phyloP scores from a whole-genome alignment of 352 stramenopile genomes.

The Phytophthora colocasiae region DNA sequence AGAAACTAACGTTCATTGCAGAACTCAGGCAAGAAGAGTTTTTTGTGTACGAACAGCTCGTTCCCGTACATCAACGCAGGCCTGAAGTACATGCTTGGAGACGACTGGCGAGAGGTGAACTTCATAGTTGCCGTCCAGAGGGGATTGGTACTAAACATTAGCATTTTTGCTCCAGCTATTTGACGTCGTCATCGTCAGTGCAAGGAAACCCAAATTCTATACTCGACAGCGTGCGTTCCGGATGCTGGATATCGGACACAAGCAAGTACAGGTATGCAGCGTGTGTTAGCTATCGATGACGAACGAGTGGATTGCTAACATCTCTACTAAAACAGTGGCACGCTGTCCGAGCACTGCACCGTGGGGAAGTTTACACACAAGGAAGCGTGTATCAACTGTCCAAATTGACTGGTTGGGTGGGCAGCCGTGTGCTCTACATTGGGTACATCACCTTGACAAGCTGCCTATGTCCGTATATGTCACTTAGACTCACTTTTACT shows the following conservation, averaged over 20 bases:
- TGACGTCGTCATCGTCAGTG: conserved; percentile 89
- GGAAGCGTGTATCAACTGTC: conserved; percentile 76
- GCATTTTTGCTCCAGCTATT: conserved; percentile 68
- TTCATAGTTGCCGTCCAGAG: neutral
- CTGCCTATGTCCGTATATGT: too few relatives aligned
- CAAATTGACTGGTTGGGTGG: conserved; percentile 66
- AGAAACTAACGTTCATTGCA: conserved; percentile 30
- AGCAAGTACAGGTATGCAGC: conserved; percentile 62
- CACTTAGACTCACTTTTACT: neutral
- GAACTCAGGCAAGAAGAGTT: conserved; percentile 89
- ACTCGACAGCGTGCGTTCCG: conserved; percentile 84
- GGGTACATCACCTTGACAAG: conserved; percentile 47
- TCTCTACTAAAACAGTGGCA: conserved; percentile 51
- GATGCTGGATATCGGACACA: conserved; percentile 62
- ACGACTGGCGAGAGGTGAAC: conserved; percentile 82
- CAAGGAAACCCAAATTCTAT: conserved; percentile 94
- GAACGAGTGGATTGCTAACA: too few relatives aligned
- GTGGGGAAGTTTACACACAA: conserved; percentile 81
- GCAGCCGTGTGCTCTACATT: conserved; percentile 92
- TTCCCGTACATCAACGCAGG: conserved; percentile 95
- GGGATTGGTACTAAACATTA: neutral
- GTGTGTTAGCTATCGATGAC: too few relatives aligned
- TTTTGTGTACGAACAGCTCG: conserved; percentile 94
- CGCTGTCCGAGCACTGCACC: conserved; percentile 65
- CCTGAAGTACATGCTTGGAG: conserved; percentile 93